phyloP scores from a whole-genome alignment of 2,329 filamentous ascomycete species.

The Sporothrix schenckii region DNA sequence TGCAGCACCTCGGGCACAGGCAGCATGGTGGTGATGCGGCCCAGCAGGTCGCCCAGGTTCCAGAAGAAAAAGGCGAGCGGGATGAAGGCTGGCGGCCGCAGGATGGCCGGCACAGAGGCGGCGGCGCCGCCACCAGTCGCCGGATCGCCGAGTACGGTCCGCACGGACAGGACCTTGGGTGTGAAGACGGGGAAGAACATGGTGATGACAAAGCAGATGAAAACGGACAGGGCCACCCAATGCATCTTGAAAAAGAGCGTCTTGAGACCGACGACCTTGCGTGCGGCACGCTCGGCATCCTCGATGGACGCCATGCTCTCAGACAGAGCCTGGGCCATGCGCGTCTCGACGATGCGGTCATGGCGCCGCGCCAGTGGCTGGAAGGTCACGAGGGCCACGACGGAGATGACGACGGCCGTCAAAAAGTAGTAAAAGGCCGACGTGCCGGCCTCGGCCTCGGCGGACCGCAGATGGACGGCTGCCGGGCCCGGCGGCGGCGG shows the following conservation, averaged over 20 bases:
- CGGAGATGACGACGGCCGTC: conserved; percentile 77
- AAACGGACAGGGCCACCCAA: conserved; percentile 76
- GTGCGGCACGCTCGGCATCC: conserved; percentile 55
- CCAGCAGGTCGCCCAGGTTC: conserved; percentile 85
- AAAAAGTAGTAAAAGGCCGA: conserved; percentile 91
- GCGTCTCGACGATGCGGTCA: conserved; percentile 55
- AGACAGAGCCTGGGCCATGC: conserved; percentile 54
- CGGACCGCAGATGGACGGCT: conserved; percentile 3
- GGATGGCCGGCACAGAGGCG: conserved; percentile 51
- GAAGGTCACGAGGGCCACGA: conserved; percentile 71
- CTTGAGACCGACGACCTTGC: conserved; percentile 58
- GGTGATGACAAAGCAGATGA: conserved; percentile 77
- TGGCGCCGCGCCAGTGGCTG: conserved; percentile 69
- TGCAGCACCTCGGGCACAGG: conserved; percentile 57
- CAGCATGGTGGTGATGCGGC: conserved; percentile 68
- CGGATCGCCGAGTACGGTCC: conserved; percentile 41
- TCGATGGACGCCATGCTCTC: conserved; percentile 56
- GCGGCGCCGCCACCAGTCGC: too few relatives aligned
- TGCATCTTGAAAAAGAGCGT: conserved; percentile 75
- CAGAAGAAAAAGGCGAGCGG: conserved; percentile 89
- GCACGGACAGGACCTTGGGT: conserved; percentile 60
- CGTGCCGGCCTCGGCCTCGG: conserved; percentile 51
- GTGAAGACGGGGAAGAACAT: conserved; percentile 98
- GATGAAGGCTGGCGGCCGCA: conserved; percentile 78
- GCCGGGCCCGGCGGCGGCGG: conserved; percentile 8